Evolutionary conservation across 169 alveolate genomes (phyloP).

Genomic region (Babesia gibsoni): DNA sequence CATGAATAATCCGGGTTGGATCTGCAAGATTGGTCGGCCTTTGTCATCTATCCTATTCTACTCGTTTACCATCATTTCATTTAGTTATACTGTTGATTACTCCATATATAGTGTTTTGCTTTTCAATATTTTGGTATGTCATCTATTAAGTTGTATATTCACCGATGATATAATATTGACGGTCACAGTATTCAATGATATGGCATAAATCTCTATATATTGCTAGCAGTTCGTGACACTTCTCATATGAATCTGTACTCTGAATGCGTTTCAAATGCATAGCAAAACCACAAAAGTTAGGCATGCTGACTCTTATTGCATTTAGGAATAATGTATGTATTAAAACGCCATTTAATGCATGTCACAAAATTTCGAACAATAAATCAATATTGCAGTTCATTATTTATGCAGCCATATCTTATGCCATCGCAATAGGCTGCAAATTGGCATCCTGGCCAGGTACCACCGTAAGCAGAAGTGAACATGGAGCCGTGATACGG

Average conservation of each 20-base stretch:
- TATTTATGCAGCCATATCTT: neutral
- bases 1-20: neutral
- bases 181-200: neutral
- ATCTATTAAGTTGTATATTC: neutral
- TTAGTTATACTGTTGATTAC: neutral
- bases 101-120: neutral
- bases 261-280: neutral
- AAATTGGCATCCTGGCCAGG: neutral
- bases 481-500: neutral
- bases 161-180: neutral
- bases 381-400: neutral
- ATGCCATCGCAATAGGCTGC: neutral
- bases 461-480: neutral
- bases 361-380: neutral
- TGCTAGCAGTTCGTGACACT: neutral
- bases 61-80: neutral
- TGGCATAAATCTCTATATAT: neutral
- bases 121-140: neutral
- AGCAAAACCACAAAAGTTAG: neutral
- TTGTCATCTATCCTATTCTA: neutral
- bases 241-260: neutral
- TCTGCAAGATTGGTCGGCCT: neutral
- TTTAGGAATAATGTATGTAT: neutral
- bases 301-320: neutral
- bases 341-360: neutral